These are phyloP conservation scores for Wickerhamomyces sydowiorum DNA, from an alignment of 805 yeast species.

Conservation along the genomic window DNA sequence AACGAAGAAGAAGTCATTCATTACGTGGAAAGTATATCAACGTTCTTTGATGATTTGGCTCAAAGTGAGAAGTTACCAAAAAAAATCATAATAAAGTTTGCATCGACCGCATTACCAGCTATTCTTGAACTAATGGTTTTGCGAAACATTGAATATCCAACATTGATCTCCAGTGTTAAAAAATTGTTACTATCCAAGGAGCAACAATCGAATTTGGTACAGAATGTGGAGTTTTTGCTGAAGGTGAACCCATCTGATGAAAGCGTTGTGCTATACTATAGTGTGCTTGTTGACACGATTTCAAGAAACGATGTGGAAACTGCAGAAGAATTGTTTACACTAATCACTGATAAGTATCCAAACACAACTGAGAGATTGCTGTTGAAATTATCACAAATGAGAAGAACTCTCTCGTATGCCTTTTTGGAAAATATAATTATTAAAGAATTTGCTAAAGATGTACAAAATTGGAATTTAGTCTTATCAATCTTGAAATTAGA, in stretches of 20 bases:
- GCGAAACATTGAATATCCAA: not conserved
- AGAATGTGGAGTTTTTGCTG: slow-evolving; percentile 27
- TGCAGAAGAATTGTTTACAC: slow-evolving; percentile 45
- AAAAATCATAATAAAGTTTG: slow-evolving; percentile 12
- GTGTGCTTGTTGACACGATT: slow-evolving; percentile 25
- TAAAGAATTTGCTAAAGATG: slow-evolving; percentile 42
- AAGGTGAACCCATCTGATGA: slow-evolving; percentile 13
- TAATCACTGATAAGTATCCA: slow-evolving; percentile 34
- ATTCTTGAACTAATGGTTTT: slow-evolving; percentile 6
- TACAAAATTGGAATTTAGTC: slow-evolving; percentile 43
- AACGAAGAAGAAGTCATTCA: not conserved
- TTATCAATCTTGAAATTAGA: slow-evolving; percentile 45
- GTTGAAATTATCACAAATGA: slow-evolving; percentile 39
- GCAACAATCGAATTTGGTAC: slow-evolving; percentile 17
- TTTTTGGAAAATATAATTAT: slow-evolving; percentile 40
- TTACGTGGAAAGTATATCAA: slow-evolving; percentile 2
- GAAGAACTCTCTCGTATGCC: slow-evolving; percentile 46
- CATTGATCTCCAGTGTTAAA: slow-evolving; percentile 16
- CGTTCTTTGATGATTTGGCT: slow-evolving; percentile 11
- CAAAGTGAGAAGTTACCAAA: slow-evolving; percentile 13
- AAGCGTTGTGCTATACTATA: slow-evolving; percentile 25
- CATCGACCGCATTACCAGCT: slow-evolving; percentile 13
- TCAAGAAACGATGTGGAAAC: slow-evolving; percentile 25
- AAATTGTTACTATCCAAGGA: slow-evolving; percentile 25
- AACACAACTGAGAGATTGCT: slow-evolving; percentile 38